These are phyloP conservation scores for Phytophthora pini DNA, from an alignment of 352 stramenopile species.

Conservation along the genomic window DNA sequence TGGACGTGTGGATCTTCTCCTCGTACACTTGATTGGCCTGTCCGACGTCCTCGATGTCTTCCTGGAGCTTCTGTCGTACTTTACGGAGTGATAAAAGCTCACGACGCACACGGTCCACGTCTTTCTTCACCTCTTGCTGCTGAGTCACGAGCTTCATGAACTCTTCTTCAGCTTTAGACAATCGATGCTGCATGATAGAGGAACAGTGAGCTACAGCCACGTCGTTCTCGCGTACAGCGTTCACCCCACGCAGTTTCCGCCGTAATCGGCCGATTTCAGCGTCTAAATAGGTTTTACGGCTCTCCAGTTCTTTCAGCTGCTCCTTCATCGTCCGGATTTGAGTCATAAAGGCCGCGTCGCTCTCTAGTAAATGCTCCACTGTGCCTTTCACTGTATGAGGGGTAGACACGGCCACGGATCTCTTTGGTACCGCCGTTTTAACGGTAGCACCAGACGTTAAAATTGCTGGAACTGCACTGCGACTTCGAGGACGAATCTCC, in stretches of 20 bases:
- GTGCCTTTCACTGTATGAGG: slow-evolving; percentile 38
- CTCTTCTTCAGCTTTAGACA: slow-evolving; percentile 78
- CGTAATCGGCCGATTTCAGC: slow-evolving; percentile 55
- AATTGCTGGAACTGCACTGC: slow-evolving; percentile 6
- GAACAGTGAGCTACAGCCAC: slow-evolving; percentile 75
- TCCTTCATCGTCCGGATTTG: slow-evolving; percentile 66
- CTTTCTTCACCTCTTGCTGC: slow-evolving; percentile 64
- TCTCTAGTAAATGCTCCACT: slow-evolving; percentile 75
- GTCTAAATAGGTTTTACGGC: slow-evolving; percentile 54
- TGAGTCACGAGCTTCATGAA: slow-evolving; percentile 80
- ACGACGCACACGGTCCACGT: slow-evolving; percentile 64
- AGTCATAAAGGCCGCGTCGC: slow-evolving; percentile 64
- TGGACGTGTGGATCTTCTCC: slow-evolving; percentile 55
- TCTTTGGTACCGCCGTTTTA: slow-evolving; percentile 16
- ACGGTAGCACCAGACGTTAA: background rate
- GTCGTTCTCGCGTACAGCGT: slow-evolving; percentile 82
- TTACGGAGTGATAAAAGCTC: slow-evolving; percentile 69
- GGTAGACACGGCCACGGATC: slow-evolving; percentile 1
- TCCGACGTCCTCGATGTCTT: slow-evolving; percentile 61
- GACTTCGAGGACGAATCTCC: slow-evolving; percentile 17
- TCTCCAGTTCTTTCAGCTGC: slow-evolving; percentile 57
- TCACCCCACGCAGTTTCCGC: slow-evolving; percentile 65
- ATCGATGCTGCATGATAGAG: slow-evolving; percentile 76
- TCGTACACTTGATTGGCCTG: slow-evolving; percentile 47
- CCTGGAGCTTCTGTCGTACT: slow-evolving; percentile 62